phyloP scores from a whole-genome alignment of 768 basidiomycete species.

The Sutorius australiensis region DNA sequence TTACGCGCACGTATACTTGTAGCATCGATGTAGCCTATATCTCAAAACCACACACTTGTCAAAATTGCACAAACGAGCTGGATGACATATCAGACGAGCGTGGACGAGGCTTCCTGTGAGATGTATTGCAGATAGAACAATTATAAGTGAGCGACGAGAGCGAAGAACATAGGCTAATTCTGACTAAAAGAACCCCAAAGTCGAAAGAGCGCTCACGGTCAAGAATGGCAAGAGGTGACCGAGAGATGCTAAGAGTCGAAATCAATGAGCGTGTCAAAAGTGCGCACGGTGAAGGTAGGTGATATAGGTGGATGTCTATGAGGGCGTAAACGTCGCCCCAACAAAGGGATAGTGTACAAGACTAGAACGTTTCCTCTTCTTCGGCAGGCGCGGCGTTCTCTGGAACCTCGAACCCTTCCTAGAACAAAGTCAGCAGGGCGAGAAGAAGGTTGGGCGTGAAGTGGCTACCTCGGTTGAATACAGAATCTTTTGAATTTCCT shows the following conservation, averaged over 20 bases:
- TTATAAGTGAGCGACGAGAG: conserved; percentile 23
- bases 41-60: conserved; percentile 11
- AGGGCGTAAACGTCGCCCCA: conserved; percentile 7
- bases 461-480: conserved; percentile 88
- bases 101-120: conserved; percentile 14
- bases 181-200: neutral
- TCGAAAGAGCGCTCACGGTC: conserved; percentile 1
- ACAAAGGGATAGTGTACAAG: conserved; percentile 13
- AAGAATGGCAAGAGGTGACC: conserved; percentile 9
- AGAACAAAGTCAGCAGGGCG: conserved; percentile 13
- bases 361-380: conserved; percentile 78
- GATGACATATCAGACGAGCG: neutral
- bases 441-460: conserved; percentile 1
- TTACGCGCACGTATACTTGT: conserved; percentile 16
- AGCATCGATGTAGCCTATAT: conserved; percentile 29
- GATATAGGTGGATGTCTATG: conserved; percentile 7
- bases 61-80: conserved; percentile 1
- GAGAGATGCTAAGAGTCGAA: conserved; percentile 12
- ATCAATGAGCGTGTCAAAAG: conserved; percentile 18
- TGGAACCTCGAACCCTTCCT: conserved; percentile 95
- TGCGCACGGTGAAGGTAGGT: conserved; percentile 1
- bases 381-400: conserved; percentile 53
- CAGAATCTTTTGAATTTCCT: conserved; percentile 85
- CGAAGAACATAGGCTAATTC: conserved; percentile 21
- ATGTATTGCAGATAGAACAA: conserved; percentile 28